Base-by-base conservation (phyloP, 2,329 filamentous ascomycete species). In the Exophiala aquamarina region DNA sequence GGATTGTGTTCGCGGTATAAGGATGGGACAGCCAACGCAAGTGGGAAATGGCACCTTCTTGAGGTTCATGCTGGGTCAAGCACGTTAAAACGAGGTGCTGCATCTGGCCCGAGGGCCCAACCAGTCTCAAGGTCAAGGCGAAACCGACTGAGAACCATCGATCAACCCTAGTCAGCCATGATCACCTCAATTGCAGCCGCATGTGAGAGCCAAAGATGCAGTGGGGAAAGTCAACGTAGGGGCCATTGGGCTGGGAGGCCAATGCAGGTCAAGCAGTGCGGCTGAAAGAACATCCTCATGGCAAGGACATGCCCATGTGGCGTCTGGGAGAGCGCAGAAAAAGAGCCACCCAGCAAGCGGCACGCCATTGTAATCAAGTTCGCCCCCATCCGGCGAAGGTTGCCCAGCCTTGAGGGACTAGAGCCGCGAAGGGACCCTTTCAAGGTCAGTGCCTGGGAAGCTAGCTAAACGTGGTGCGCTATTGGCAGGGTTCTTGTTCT, bases 161-260 rank as follows among this genome's bases (percentile, higher is more conserved):
- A 31, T 43, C 44, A 44, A 44, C 28, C 44, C 44, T 45, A 51
- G 48, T 52, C 38, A 55, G 52, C 48, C 52, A 55, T 43, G 44
- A 32, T 34, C 26, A 46, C 33, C 17, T 19, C 28, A 21, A 31
- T 44, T 45, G 41, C 36, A 41, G 23, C 35, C 17, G 29, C 15
- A 41, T 6, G 23, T 20, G 19, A 8, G 15, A 20, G 23, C 38
- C 29, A 11, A 23, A 20, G 32, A 32, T 15, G 14, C 28, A 41
- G 15, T 10, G 23, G 43, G 19, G 38, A 41, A 17, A 18, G 26
- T 20, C 19, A 29, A 41, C 20, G 28, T 38, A 41, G 47, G 48
- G 47, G 48, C 11, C 7, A 18, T 28, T 18, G 28, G 38, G 38
- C 26, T 44, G 33, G 42, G 37, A 31, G 26, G 36, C 31, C 20